Percentiles rank a stretch among this genome's conserved stretches.
Conservation (phyloP, 1,139 yeast genomes). For the Sugiyamaella paludigena region DNA sequence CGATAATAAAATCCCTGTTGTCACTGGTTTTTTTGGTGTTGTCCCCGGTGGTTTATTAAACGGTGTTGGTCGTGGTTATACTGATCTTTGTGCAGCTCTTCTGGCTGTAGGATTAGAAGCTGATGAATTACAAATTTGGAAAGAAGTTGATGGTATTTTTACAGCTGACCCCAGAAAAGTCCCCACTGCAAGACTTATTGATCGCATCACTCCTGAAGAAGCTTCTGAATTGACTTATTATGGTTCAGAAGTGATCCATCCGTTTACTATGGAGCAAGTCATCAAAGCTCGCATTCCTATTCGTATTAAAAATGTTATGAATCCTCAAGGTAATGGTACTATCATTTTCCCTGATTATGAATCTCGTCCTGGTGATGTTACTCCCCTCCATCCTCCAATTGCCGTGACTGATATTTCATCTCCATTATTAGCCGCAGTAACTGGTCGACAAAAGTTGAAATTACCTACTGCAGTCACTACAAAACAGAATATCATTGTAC, state of each 20-base stretch:
- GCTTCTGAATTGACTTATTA: constrained; percentile 97
- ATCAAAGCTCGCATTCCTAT: constrained; percentile 94
- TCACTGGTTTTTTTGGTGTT: constrained; percentile 92
- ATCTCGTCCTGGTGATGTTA: constrained; percentile 78
- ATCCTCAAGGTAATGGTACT: constrained; percentile 88
- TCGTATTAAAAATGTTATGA: constrained; percentile 91
- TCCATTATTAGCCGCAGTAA: constrained; percentile 30
- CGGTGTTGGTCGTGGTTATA: constrained; percentile 95
- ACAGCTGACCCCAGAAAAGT: constrained; percentile 98
- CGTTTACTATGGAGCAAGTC: constrained; percentile 98
- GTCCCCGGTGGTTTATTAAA: constrained; percentile 92
- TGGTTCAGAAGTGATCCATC: constrained; percentile 97
- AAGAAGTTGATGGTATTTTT: constrained; percentile 97
- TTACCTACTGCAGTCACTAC: constrained; percentile 98
- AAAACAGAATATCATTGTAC: constrained; percentile 85
- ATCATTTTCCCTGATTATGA: constrained; percentile 92
- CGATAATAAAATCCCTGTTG: constrained; percentile 64
- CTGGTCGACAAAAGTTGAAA: constrained; percentile 39
- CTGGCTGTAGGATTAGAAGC: constrained; percentile 91
- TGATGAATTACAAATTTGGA: constrained; percentile 95
- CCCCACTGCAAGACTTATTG: constrained; percentile 78
- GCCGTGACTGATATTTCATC: constrained; percentile 54
- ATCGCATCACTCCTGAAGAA: constrained; percentile 94
- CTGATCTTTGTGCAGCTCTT: constrained; percentile 95
- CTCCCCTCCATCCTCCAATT: constrained; percentile 95